Evolutionary conservation across 2,329 filamentous ascomycete genomes (phyloP).

Genomic region (Diplodia scrobiculata): DNA sequence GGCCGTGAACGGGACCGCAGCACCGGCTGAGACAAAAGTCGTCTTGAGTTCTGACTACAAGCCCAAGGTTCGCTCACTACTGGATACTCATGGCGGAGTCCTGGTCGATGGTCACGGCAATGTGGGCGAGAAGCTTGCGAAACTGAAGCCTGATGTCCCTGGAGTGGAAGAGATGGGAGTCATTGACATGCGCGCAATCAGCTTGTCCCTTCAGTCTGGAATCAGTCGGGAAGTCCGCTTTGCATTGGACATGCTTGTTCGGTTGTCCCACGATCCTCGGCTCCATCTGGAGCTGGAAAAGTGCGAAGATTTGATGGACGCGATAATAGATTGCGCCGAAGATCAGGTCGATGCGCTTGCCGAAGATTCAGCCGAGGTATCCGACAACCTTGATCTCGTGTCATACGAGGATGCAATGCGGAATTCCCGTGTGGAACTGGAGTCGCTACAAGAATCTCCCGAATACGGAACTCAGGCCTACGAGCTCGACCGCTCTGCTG

Average conservation of each 20-base stretch:
- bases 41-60: conserved; percentile 30
- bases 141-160: conserved; percentile 74
- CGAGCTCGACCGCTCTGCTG: conserved; percentile 81
- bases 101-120: conserved; percentile 66
- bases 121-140: conserved; percentile 67
- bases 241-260: conserved; percentile 79
- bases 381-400: conserved; percentile 78
- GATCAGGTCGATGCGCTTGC: conserved; percentile 82
- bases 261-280: conserved; percentile 66
- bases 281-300: conserved; percentile 69
- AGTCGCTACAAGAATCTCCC: conserved; percentile 70
- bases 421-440: conserved; percentile 72
- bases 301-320: conserved; percentile 87
- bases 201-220: conserved; percentile 84
- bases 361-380: conserved; percentile 81
- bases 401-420: conserved; percentile 87
- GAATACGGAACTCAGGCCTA: conserved; percentile 76
- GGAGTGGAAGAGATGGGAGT: conserved; percentile 75
- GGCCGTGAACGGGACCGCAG: conserved; percentile 32
- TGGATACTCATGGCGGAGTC: conserved; percentile 67
- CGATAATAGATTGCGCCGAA: conserved; percentile 85
- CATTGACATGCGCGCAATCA: conserved; percentile 87
- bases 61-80: conserved; percentile 49
- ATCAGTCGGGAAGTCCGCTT: conserved; percentile 87
- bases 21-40: conserved; percentile 29